phyloP scores from a whole-genome alignment of 805 yeast genomes.

The Nakazawaea anatomiae region DNA sequence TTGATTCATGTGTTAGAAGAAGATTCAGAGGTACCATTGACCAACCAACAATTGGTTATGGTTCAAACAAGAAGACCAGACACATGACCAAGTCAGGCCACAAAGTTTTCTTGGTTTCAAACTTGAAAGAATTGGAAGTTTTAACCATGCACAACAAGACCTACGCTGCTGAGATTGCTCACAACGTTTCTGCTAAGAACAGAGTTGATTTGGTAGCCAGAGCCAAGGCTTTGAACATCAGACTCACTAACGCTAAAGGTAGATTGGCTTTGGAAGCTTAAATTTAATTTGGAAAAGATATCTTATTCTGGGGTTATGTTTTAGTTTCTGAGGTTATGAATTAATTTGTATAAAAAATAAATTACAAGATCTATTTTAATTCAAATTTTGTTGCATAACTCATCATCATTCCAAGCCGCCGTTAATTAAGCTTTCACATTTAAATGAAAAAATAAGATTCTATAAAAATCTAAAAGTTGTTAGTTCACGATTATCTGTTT shows the following conservation, averaged over 20 bases:
- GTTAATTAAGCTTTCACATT: too few species aligned
- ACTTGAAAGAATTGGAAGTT: conserved; percentile 90
- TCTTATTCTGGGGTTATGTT: conserved; percentile 4
- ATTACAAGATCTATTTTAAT: conserved; percentile 5
- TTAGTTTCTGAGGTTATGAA: conserved; percentile 6
- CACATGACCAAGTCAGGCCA: conserved; percentile 96
- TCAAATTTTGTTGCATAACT: too few species aligned
- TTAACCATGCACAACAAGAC: conserved; percentile 95
- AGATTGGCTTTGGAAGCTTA: conserved; percentile 97
- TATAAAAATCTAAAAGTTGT: too few species aligned
- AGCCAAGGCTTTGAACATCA: conserved; percentile 97
- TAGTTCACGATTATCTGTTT: too few species aligned
- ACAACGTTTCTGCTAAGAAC: conserved; percentile 97
- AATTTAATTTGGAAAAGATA: conserved; percentile 18
- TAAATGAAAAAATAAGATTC: too few species aligned
- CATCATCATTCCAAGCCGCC: too few species aligned
- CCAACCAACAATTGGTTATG: conserved; percentile 99
- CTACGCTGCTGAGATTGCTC: conserved; percentile 99
- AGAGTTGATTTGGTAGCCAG: conserved; percentile 93
- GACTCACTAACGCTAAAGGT: conserved; percentile 99
- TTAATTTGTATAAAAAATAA: conserved; percentile 4
- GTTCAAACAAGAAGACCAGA: conserved; percentile 98
- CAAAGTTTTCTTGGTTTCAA: conserved; percentile 92
- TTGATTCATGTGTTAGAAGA: conserved; percentile 99
- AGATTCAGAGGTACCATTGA: conserved; percentile 99